Base-by-base conservation (phyloP, 1,139 yeast genomes). In the Blastobotrys petasosporus region DNA sequence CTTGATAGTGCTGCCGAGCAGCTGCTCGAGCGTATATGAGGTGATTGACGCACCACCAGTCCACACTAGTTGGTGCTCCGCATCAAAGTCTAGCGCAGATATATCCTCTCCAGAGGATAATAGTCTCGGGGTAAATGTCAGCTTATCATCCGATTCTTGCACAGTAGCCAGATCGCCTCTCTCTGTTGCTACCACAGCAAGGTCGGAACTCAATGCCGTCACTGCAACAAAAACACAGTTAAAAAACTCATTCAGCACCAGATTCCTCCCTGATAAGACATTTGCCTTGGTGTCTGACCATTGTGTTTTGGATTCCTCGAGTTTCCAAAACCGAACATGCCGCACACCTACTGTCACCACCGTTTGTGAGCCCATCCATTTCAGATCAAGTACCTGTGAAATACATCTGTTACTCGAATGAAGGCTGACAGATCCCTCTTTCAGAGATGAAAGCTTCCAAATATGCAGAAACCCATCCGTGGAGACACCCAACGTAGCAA, bases 381-480 rank as follows among this genome's bases (percentile, higher is more conserved):
- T 49, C 46, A 82, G 56, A 40, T 74, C 77, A 51, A 76, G 70
- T 4, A 82, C 71, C 8, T 70, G 66, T 0, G 83, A 74, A 1
- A 83, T 77, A 59, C 88, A 82, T 52, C 77, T 70, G 61, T 82
- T 82, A 39, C 77, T 73, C 0, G 80, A 76, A 15, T 64, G 58
- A 57, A 43, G 55, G 34, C 48, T 64, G 36, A 54, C 59, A 12
- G 50, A 23, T 49, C 49, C 40, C 15, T 56, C 64, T 32, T 52
- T 52, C 29, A 52, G 59, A 5, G 54, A 54, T 15, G 44, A 44
- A 11, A 76, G 49, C 39, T 63, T 67, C 90, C 90, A 82, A 3
- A 82, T 63, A 54, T 79, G 76, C 12, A 82, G 57, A 49, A 72
- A 79, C 1, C 88, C 87, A 57, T 82, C 90, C 53, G 79, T 80